phyloP scores from a whole-genome alignment of 176 grass and related monocot species.

The Bromus sterilis region DNA sequence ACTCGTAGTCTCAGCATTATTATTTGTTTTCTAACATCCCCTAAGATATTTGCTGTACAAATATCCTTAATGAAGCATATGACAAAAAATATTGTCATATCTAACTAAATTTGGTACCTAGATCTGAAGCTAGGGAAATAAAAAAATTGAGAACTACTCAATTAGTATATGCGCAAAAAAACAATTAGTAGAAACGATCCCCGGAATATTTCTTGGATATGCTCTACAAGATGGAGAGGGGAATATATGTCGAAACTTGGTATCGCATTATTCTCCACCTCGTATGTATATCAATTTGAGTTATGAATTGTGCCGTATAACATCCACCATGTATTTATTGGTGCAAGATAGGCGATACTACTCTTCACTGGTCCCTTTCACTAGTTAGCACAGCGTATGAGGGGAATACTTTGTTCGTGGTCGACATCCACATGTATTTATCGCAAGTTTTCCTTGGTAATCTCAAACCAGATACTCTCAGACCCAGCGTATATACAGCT shows the following conservation, averaged over 20 bases:
- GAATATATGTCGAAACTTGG: slow-evolving; percentile 5
- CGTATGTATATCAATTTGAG: neutral
- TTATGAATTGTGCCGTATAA: neutral
- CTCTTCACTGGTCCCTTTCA: too few relatives aligned
- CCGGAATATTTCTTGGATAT: slow-evolving; percentile 9
- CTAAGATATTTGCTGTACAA: neutral
- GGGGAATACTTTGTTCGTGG: too few relatives aligned
- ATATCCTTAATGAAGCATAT: too few relatives aligned
- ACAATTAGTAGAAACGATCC: neutral
- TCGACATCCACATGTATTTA: neutral
- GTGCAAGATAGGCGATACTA: neutral
- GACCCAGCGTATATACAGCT: neutral
- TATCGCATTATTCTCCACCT: neutral
- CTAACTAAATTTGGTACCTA: neutral
- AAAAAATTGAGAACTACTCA: neutral
- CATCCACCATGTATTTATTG: neutral
- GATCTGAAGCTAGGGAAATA: neutral
- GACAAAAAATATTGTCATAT: neutral
- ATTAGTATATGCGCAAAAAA: too few relatives aligned
- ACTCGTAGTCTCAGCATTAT: neutral
- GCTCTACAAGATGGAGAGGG: neutral
- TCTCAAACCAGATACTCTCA: neutral
- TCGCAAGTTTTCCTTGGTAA: neutral
- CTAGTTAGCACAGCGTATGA: too few relatives aligned
- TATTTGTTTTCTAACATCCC: neutral